A percentile compares a stretch with the other conserved stretches of the same genome.
Evolutionary conservation across 768 basidiomycete genomes (phyloP).

Genomic region (Lactarius vividus): DNA sequence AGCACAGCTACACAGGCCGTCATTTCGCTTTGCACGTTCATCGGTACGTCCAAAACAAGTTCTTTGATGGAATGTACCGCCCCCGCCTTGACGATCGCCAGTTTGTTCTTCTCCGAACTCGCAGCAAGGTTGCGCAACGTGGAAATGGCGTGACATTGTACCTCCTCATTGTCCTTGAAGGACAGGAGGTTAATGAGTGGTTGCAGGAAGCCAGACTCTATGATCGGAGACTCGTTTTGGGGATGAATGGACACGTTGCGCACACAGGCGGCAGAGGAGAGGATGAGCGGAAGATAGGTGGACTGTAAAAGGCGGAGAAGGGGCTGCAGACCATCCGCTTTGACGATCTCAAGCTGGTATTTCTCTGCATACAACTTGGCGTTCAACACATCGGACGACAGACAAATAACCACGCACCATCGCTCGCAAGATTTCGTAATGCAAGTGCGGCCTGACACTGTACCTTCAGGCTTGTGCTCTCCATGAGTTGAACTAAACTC

Average conservation of each 20-base stretch:
- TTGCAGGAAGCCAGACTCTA: constrained; percentile 95
- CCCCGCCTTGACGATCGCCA: constrained; percentile 95
- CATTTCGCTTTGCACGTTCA: constrained; percentile 99
- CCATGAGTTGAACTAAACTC: constrained; percentile 94
- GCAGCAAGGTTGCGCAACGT: constrained; percentile 96
- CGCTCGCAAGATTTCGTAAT: constrained; percentile 92
- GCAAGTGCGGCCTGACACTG: constrained; percentile 98
- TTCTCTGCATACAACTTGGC: constrained; percentile 61
- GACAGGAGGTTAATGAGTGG: constrained; percentile 94
- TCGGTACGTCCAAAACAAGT: constrained; percentile 89
- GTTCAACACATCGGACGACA: not conserved
- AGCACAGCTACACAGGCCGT: constrained; percentile 97
- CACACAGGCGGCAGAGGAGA: constrained; percentile 97
- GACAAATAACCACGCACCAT: constrained; percentile 54
- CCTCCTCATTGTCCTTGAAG: constrained; percentile 99
- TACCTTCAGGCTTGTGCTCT: constrained; percentile 94
- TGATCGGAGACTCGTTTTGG: constrained; percentile 97
- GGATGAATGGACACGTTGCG: constrained; percentile 99
- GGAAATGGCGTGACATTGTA: constrained; percentile 98
- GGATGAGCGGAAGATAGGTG: constrained; percentile 94
- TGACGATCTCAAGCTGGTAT: constrained; percentile 98
- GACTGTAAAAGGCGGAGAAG: constrained; percentile 94
- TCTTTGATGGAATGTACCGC: constrained; percentile 97
- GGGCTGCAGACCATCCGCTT: constrained; percentile 87
- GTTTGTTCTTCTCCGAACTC: constrained; percentile 96